Conservation (phyloP, 257 asterid species). For the Fraxinus excelsior region DNA sequence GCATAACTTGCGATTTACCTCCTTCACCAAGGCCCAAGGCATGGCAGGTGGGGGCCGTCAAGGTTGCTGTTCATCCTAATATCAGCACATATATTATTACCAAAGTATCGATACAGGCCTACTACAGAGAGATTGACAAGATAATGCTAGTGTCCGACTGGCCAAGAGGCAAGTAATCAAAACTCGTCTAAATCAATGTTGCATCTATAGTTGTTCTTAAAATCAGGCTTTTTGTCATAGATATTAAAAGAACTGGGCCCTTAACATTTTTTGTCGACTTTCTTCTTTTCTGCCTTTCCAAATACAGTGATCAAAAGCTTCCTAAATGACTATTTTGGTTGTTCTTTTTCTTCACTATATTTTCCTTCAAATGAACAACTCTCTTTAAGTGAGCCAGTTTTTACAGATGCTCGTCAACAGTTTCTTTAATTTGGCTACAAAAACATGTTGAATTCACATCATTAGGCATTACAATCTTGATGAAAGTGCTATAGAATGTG, state of each 20-base stretch:
- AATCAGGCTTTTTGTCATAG: conserved; percentile 53
- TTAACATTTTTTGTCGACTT: conserved; percentile 19
- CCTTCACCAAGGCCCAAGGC: no score
- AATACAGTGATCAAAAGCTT: conserved; percentile 50
- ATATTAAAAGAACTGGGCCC: conserved; percentile 69
- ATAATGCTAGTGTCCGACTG: conserved; percentile 52
- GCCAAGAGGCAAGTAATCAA: conserved; percentile 59
- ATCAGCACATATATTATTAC: no score
- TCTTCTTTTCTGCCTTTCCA: conserved; percentile 26
- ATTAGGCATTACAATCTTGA: neutral
- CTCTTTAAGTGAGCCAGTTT: conserved; percentile 51
- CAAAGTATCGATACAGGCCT: neutral
- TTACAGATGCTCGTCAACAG: conserved; percentile 54
- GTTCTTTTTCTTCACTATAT: conserved; percentile 15
- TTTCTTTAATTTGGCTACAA: conserved; percentile 39
- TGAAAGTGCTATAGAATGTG: neutral
- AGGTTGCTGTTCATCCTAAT: no score
- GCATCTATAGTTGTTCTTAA: conserved; percentile 71
- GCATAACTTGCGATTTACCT: no score
- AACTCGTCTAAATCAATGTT: conserved; percentile 64
- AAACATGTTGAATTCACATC: conserved; percentile 40
- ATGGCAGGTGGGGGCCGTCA: no score
- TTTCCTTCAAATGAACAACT: conserved; percentile 28
- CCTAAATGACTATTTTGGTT: conserved; percentile 61
- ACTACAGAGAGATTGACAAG: conserved; percentile 82